Evolutionary conservation across 2,329 filamentous ascomycete genomes (phyloP).

Genomic region (Nothophoma quercina): DNA sequence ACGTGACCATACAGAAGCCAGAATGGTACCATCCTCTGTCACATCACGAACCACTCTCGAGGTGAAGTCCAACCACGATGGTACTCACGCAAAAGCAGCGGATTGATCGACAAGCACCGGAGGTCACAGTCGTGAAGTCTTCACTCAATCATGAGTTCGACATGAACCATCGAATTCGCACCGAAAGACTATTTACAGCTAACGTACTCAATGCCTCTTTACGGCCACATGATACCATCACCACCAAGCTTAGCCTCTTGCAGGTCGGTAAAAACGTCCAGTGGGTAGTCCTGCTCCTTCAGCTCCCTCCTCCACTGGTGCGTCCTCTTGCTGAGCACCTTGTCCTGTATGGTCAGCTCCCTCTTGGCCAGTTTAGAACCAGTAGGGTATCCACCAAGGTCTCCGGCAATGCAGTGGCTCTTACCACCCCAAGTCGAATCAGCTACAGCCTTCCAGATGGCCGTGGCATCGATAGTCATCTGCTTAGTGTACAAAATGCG

Average conservation of each 20-base stretch:
- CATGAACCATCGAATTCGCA: neutral
- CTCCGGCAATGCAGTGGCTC: slow-evolving; percentile 45
- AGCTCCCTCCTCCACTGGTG: slow-evolving; percentile 40
- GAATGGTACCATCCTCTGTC: neutral
- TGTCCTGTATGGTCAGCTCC: slow-evolving; percentile 33
- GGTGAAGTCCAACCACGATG: neutral
- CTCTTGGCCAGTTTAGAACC: slow-evolving; percentile 32
- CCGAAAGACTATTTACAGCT: neutral
- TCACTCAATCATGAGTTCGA: neutral
- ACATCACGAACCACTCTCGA: neutral
- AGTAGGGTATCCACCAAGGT: slow-evolving; percentile 28
- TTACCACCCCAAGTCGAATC: slow-evolving; percentile 45
- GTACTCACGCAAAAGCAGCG: neutral
- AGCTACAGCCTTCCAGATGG: slow-evolving; percentile 60
- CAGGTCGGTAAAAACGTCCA: slow-evolving; percentile 47
- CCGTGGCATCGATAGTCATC: slow-evolving; percentile 62
- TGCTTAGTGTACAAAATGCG: slow-evolving; percentile 66
- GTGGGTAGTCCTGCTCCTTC: slow-evolving; percentile 40
- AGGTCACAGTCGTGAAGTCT: neutral
- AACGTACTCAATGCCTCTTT: slow-evolving; percentile 1
- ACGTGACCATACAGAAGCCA: slow-evolving; percentile 1
- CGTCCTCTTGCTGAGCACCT: slow-evolving; percentile 36
- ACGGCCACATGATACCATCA: slow-evolving; percentile 39
- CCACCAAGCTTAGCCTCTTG: slow-evolving; percentile 25
- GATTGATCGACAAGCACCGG: neutral